Evolutionary conservation across 371 early-diverging fungal genomes (phyloP), one percentile per base, ranked within the genome.

Genomic region (Mucor saturninus): DNA sequence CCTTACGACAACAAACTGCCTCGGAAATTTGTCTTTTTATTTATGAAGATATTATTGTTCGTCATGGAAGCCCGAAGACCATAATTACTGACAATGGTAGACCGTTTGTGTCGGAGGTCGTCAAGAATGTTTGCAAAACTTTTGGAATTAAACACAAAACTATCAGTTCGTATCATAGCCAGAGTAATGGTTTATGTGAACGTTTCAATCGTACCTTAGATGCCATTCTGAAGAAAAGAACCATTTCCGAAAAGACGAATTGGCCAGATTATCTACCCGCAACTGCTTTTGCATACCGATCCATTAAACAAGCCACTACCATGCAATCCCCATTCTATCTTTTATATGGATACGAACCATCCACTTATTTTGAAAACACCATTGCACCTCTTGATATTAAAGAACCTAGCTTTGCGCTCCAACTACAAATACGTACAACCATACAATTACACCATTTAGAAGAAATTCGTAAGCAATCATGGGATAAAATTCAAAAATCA

Each of bases 41-140:
- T 8, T 54, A 54, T 30, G 62, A 61, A 54, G 62, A 61, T 2
- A 43, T 51, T 9, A 50, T 61, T n/a, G 28, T 21, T 32, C 37
- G 53, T 14, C 61, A 61, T 61, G 54, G 55, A 14, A 37, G 32
- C 38, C 62, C 54, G 0, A 6, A 32, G 2, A 54, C 21, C 11
- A 54, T 54, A 28, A 28, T 61, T 32, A 35, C 54, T 0, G 56
- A 62, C 10, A 55, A 62, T 55, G 63, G 63, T 28, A 37, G 49
- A 31, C 63, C 63, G 0, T 62, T 62, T 38, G 29, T 49, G 0
- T 48, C 35, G 13, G 26, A 30, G 0, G n/a, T 56, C 0, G 49
- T 62, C 13, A 21, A 8, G 14, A 6, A 37, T 11, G 42, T 56
- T 7, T 62, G 55, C 28, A 5, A 21, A 55, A 28, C 37, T 10